These are phyloP conservation scores for Forsythia viridissima DNA, from an alignment of 257 asterid species.

Conservation along the genomic window DNA sequence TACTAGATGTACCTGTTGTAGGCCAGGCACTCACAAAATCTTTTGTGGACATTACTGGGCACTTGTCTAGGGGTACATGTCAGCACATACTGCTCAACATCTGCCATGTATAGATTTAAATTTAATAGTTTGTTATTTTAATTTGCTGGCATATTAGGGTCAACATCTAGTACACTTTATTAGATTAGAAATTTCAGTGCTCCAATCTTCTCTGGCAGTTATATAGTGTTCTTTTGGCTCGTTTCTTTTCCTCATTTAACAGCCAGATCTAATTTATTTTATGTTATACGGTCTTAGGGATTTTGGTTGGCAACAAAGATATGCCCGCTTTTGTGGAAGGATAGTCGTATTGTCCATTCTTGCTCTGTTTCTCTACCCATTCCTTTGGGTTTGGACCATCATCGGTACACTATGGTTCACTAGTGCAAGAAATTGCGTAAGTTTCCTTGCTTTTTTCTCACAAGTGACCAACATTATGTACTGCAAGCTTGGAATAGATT, in stretches of 20 bases:
- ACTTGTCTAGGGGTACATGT: background rate
- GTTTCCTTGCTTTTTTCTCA: conserved; percentile 29
- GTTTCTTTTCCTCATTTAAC: conserved; percentile 1
- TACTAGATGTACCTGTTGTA: background rate
- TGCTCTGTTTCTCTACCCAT: conserved; percentile 75
- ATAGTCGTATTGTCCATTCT: conserved; percentile 78
- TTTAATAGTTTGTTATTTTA: background rate
- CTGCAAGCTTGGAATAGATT: conserved; percentile 23
- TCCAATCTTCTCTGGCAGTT: background rate
- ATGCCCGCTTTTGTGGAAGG: conserved; percentile 85
- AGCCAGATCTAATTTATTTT: background rate
- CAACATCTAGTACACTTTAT: background rate
- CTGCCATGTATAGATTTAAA: background rate
- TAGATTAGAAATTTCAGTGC: background rate
- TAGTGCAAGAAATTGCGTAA: conserved; percentile 72
- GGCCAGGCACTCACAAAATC: background rate
- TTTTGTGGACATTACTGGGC: background rate
- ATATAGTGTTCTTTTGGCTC: background rate
- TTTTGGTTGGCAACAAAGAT: conserved; percentile 92
- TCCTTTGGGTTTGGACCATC: conserved; percentile 84
- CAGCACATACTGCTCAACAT: background rate
- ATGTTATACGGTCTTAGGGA: conserved; percentile 49
- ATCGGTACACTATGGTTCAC: conserved; percentile 91
- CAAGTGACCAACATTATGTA: conserved; percentile 1
- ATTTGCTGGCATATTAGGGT: background rate